A percentile compares a stretch with the other conserved stretches of the same genome.
These are phyloP conservation scores for Dacryopinax primogenitus DNA, from an alignment of 768 basidiomycete genomes.

Conservation along the genomic window DNA sequence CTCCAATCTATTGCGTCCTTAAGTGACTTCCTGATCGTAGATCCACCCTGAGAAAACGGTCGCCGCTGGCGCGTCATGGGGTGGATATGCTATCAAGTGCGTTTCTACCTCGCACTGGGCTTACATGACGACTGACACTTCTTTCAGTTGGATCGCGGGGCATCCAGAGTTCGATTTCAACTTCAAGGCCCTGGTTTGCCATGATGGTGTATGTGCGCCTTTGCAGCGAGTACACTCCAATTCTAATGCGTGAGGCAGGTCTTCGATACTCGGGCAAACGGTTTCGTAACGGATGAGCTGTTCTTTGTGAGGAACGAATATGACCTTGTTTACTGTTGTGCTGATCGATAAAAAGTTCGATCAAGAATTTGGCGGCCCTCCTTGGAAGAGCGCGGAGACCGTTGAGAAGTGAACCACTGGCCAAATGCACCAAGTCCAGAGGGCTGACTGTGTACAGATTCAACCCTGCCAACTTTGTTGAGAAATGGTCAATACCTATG, in stretches of 20 bases:
- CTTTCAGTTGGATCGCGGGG: constrained; percentile 79
- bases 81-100: constrained; percentile 81
- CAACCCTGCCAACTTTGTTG: constrained; percentile 69
- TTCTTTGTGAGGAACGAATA: constrained; percentile 58
- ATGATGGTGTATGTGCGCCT: constrained; percentile 61
- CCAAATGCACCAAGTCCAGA: background rate
- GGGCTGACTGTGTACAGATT: constrained; percentile 31
- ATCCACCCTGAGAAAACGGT: constrained; percentile 48
- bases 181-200: constrained; percentile 85
- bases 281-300: constrained; percentile 82
- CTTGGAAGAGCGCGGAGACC: constrained; percentile 51
- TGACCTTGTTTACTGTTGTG: background rate
- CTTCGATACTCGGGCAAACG: constrained; percentile 65
- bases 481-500: constrained; percentile 77
- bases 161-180: constrained; percentile 77
- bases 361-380: constrained; percentile 73
- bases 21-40: constrained; percentile 27
- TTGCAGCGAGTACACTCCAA: constrained; percentile 5
- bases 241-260: constrained; percentile 31
- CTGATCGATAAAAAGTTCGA: constrained; percentile 46
- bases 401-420: constrained; percentile 40
- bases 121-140: constrained; percentile 21
- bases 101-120: constrained; percentile 24
- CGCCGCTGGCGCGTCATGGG: constrained; percentile 66
- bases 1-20: background rate